Evolutionary conservation across 225 moss, liverwort and hornwort genomes (phyloP).

Genomic region (Physcomitrium patens): DNA sequence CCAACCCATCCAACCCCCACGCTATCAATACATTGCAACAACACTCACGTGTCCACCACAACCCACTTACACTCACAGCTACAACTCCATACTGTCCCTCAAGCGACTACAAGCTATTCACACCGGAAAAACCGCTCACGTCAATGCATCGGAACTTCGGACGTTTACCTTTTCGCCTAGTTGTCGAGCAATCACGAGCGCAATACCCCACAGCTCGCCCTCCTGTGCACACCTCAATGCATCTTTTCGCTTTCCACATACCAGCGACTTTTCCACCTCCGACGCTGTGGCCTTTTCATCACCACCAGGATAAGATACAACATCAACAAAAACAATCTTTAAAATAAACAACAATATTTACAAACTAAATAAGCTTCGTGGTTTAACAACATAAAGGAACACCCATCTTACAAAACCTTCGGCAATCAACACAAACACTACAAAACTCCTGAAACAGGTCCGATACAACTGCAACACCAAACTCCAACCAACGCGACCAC

Average conservation of each 20-base stretch:
- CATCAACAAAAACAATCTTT: no score
- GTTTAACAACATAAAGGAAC: conserved; percentile 21
- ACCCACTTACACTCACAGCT: neutral
- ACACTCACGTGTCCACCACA: conserved; percentile 12
- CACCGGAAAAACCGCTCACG: conserved; percentile 8
- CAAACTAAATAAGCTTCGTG: neutral
- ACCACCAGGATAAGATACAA: conserved; percentile 5
- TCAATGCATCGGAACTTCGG: neutral
- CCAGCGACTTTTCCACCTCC: conserved; percentile 78
- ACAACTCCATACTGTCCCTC: neutral
- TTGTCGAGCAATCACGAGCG: conserved; percentile 86
- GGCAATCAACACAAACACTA: neutral
- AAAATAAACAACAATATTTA: no score
- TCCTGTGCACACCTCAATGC: conserved; percentile 82
- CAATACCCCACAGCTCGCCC: conserved; percentile 93
- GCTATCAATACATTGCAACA: neutral
- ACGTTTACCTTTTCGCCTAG: conserved; percentile 91
- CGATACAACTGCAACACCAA: conserved; percentile 9
- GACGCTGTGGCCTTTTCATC: conserved; percentile 66
- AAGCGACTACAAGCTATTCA: conserved; percentile 3
- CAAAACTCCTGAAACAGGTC: neutral
- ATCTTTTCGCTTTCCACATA: conserved; percentile 90
- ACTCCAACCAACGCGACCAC: neutral
- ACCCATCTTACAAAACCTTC: neutral
- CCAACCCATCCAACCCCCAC: neutral